Evolutionary conservation across 164 flowering plant species (phyloP).

Genomic region (Saururus chinensis): DNA sequence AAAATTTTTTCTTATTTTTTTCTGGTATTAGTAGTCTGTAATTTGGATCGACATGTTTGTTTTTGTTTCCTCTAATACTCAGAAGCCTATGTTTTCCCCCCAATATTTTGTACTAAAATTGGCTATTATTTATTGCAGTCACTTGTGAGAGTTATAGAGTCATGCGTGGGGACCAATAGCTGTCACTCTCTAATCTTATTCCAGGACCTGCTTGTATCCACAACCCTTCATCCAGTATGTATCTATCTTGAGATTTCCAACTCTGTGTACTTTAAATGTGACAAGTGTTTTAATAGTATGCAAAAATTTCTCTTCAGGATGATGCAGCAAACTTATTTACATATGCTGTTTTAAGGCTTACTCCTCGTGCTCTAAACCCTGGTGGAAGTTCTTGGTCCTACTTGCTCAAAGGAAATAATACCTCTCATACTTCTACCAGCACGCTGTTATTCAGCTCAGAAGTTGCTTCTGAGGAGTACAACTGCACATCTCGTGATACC

Average conservation of each 20-base stretch:
- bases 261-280: background rate
- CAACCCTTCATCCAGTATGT: conserved; percentile 82
- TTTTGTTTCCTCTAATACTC: no score
- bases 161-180: conserved; percentile 45
- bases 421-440: conserved; percentile 30
- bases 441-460: conserved; percentile 25
- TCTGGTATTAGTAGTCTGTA: no score
- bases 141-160: conserved; percentile 67
- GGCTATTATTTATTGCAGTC: conserved; percentile 42
- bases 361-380: conserved; percentile 62
- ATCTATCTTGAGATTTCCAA: background rate
- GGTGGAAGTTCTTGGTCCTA: conserved; percentile 79
- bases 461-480: conserved; percentile 28
- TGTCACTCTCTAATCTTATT: conserved; percentile 80
- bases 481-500: conserved; percentile 34
- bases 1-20: no score
- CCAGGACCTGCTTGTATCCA: conserved; percentile 94
- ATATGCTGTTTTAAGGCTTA: conserved; percentile 71
- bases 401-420: conserved; percentile 49
- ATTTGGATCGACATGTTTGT: no score
- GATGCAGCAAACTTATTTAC: conserved; percentile 74
- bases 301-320: conserved; percentile 33
- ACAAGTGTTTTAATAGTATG: background rate
- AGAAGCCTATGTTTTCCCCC: no score
- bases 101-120: background rate